Evolutionary conservation across 2,329 filamentous ascomycete species (phyloP), one percentile per base, ranked within the genome.

Genomic region (Fusarium robinianum): DNA sequence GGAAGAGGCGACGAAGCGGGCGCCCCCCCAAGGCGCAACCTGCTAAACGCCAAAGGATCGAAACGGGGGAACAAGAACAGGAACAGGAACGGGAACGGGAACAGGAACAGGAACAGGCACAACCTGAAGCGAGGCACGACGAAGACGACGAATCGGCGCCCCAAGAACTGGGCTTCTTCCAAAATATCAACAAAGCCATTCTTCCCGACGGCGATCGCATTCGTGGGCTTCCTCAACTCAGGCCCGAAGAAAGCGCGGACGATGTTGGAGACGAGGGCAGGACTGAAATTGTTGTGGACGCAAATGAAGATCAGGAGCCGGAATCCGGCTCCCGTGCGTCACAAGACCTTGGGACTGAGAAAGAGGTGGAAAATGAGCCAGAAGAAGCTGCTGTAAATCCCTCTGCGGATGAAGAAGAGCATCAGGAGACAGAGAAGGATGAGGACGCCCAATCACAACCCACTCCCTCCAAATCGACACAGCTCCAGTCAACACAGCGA

Each of bases 161-260:
- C 3, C 26, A 31, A 10, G 16, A 31, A 1, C 37, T 31, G 3
- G 33, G 34, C 6, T 49, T 62, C 15, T 40, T 39, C 6, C 21
- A 49, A 9, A 32, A 19, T 1, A 50, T 62, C 33, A 62, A 61
- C 14, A 29, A 39, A 14, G 41, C 5, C 16, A 30, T 53, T 17
- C 40, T 36, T 5, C 29, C 19, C 4, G 29, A 33, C 22, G 14
- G 8, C 3, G 41, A 39, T 6, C 33, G 31, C n/a, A 9, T 23
- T 17, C 32, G 40, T 27, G 31, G 33, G n/a, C 23, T 32, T 10
- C 27, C 27, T 12, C 12, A 22, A 11, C 38, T 30, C 26, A 34
- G 31, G 14, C 33, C 33, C 2, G 18, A 32, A 5, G 21, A 32
- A 8, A 32, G 16, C 24, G 29, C 18, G 8, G 19, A 36, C 8